Base-by-base conservation (phyloP, 805 yeast species). In the Zygosaccharomyces siamensis region DNA sequence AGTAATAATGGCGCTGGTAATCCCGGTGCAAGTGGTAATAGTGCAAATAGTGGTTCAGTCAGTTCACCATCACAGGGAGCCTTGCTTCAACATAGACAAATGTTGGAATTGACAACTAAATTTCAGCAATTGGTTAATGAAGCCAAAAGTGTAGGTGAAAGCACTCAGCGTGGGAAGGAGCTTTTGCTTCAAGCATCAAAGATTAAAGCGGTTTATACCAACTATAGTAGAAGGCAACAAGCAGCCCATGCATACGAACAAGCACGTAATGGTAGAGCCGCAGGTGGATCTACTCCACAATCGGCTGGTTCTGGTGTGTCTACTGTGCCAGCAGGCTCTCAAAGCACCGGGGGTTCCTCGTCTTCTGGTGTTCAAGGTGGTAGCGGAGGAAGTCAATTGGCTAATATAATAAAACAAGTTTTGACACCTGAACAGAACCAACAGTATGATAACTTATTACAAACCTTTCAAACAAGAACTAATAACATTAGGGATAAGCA, bases 141-240 rank as follows among this genome's bases (percentile, higher is more conserved):
- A 56, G 89, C 89, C 1, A 79, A 78, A 56, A 76, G 75, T 14
- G 76, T 83, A 0, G 87, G 88, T 2, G 72, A 73, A 30, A 78
- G 76, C 23, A 75, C 83, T 0, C 80, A 77, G 0, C 79, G 73
- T 49, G 89, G 88, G 16, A 77, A 78, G 56, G 82, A 80, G 52
- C 84, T 83, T 56, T 67, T 79, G 56, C 73, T 72, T 51, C 79
- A 78, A 52, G 89, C 88, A 3, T 81, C 83, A 39, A 76, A 76
- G 47, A 80, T 84, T 53, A 83, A 80, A 61, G 78, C 77, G 39
- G 72, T 84, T 30, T 71, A 84, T 59, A 69, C 81, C 44, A 78
- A 76, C 47, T 80, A 77, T 57, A 78, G 53, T 73, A 75, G 57
- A 52, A 59, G 60, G 48, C 67, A 60, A 53, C 67, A 56, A 46